Conservation (phyloP, 2,329 filamentous ascomycete species). For the Chalara sp. region DNA sequence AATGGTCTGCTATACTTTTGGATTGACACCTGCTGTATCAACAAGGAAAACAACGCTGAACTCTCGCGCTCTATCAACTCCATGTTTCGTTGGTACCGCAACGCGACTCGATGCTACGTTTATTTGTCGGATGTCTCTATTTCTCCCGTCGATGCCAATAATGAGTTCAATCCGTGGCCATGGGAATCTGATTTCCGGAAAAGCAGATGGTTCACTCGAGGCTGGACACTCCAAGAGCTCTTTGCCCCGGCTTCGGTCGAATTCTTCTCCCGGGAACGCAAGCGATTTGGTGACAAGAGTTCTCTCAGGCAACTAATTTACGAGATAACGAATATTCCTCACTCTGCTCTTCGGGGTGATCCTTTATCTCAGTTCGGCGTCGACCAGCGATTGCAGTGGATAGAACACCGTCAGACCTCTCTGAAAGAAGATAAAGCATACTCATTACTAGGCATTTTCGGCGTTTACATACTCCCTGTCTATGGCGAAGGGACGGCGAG, state of each 20-base stretch:
- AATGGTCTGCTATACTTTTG: background rate
- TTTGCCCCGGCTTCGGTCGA: slow-evolving; percentile 11
- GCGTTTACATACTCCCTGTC: background rate
- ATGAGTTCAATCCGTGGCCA: background rate
- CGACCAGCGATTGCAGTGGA: slow-evolving; percentile 30
- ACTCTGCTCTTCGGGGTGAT: slow-evolving; percentile 3
- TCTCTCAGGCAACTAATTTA: slow-evolving; percentile 7
- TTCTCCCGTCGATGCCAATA: background rate
- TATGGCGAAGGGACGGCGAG: background rate
- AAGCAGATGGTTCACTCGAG: background rate
- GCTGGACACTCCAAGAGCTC: slow-evolving; percentile 6
- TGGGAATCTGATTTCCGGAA: slow-evolving; percentile 9
- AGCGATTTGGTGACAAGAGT: background rate
- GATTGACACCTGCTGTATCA: background rate
- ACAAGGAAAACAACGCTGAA: background rate
- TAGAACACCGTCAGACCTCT: slow-evolving; percentile 27
- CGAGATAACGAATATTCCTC: slow-evolving; percentile 8
- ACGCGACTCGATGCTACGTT: background rate
- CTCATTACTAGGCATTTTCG: background rate
- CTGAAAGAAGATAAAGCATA: slow-evolving; percentile 34
- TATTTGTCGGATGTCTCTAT: background rate
- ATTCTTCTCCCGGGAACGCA: slow-evolving; percentile 9
- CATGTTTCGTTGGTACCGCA: background rate
- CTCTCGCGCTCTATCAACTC: background rate
- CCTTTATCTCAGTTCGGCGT: slow-evolving; percentile 5